A percentile compares a stretch with the other conserved stretches of the same genome.
Conservation (phyloP, 2,329 filamentous ascomycete species). For the Arthrocladium fulminans region DNA sequence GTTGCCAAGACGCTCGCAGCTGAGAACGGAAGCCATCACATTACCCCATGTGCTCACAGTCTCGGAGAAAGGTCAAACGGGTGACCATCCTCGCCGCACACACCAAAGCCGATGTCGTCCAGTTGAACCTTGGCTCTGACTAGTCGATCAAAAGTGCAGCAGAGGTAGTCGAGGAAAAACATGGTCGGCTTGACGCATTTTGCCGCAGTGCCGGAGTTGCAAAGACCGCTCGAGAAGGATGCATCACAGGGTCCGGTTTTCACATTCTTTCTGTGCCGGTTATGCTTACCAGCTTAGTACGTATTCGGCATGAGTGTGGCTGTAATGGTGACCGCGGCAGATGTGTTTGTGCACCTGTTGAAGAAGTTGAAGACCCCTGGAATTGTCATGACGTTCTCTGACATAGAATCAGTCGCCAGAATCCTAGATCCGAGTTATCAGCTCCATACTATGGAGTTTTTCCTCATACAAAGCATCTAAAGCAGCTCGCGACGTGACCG, state of each 20-base stretch:
- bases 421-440: slow-evolving; percentile 11
- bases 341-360: slow-evolving; percentile 15
- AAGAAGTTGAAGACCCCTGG: slow-evolving; percentile 14
- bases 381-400: slow-evolving; percentile 17
- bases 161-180: slow-evolving; percentile 14
- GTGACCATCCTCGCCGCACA: slow-evolving; percentile 9
- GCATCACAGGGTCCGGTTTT: too few relatives aligned
- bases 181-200: slow-evolving; percentile 18
- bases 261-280: too few relatives aligned
- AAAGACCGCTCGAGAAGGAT: too few relatives aligned
- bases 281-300: too few relatives aligned
- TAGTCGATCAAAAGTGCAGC: slow-evolving; percentile 13
- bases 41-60: slow-evolving; percentile 27
- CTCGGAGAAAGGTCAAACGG: slow-evolving; percentile 24
- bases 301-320: slow-evolving; percentile 17
- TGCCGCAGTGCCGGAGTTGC: slow-evolving; percentile 21
- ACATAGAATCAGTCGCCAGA: slow-evolving; percentile 11
- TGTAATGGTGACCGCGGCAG: slow-evolving; percentile 12
- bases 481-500: slow-evolving; percentile 16
- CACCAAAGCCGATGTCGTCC: slow-evolving; percentile 10
- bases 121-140: slow-evolving; percentile 15
- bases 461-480: slow-evolving; percentile 14
- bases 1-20: slow-evolving; percentile 22
- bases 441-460: too few relatives aligned
- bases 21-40: slow-evolving; percentile 27